Percentiles rank a stretch among this genome's conserved stretches.
phyloP scores from a whole-genome alignment of 768 basidiomycete genomes.

The Mycena albidolilacea region DNA sequence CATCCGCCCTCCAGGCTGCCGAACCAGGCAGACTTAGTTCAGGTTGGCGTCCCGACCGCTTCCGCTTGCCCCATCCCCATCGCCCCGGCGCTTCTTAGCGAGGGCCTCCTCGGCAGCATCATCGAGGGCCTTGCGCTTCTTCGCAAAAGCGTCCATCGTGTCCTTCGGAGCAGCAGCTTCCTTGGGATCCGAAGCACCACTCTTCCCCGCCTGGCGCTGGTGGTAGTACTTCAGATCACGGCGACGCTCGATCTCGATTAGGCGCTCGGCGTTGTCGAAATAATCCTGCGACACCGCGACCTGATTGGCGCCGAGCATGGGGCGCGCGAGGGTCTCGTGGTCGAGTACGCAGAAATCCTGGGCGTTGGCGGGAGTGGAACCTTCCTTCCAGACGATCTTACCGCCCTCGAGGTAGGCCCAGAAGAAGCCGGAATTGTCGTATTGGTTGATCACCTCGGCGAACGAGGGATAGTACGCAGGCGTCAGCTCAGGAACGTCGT shows the following conservation, averaged over 20 bases:
- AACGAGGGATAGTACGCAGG: not conserved
- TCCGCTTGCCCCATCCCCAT: not conserved
- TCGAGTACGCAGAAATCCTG: not conserved
- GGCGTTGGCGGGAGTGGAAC: not conserved
- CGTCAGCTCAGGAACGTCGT: not conserved
- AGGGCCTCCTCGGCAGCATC: not conserved
- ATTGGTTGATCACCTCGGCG: not conserved
- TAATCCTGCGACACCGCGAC: not conserved
- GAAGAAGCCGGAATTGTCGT: not conserved
- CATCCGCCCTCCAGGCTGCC: not conserved
- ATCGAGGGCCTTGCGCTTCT: slow-evolving; percentile 8
- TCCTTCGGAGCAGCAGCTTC: not conserved
- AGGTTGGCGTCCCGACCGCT: too few relatives aligned
- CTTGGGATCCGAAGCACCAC: not conserved
- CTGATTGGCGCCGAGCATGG: not conserved
- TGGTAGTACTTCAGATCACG: not conserved
- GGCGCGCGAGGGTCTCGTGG: not conserved
- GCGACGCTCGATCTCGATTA: not conserved
- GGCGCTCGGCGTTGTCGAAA: slow-evolving; percentile 1
- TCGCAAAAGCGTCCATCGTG: not conserved
- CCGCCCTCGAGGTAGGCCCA: not conserved
- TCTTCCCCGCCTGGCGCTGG: not conserved
- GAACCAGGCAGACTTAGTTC: too few relatives aligned
- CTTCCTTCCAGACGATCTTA: slow-evolving; percentile 2
- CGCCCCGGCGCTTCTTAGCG: not conserved